phyloP scores from a whole-genome alignment of 768 basidiomycete species.

The Coprinopsis sp. region DNA sequence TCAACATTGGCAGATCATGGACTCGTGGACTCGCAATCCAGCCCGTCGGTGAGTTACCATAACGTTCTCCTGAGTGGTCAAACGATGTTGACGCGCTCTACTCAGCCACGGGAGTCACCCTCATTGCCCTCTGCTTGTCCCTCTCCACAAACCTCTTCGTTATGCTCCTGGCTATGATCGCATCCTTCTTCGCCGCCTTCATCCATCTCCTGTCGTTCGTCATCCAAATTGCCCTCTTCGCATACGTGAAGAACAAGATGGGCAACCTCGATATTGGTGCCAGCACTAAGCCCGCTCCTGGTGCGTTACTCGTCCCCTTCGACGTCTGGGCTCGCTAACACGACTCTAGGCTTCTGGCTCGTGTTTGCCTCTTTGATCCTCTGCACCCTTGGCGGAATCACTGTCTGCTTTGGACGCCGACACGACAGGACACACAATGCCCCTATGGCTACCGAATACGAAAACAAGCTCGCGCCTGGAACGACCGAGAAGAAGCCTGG shows the following conservation, averaged over 20 bases:
- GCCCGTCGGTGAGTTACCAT: slow-evolving; percentile 56
- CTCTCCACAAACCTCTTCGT: slow-evolving; percentile 55
- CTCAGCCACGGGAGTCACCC: slow-evolving; percentile 48
- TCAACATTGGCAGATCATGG: slow-evolving; percentile 52
- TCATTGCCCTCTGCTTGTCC: slow-evolving; percentile 60
- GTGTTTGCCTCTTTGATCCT: slow-evolving; percentile 65
- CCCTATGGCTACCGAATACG: slow-evolving; percentile 16
- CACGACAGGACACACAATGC: neutral
- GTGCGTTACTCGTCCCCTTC: slow-evolving; percentile 33
- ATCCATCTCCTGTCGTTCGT: slow-evolving; percentile 70
- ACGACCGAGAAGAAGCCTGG: neutral
- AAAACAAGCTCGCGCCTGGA: slow-evolving; percentile 19
- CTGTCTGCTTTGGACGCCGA: slow-evolving; percentile 11
- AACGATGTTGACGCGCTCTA: neutral
- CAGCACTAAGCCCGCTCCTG: slow-evolving; percentile 56
- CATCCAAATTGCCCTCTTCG: slow-evolving; percentile 72
- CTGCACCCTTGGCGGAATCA: slow-evolving; percentile 49
- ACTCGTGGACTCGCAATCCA: slow-evolving; percentile 73
- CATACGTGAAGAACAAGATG: slow-evolving; percentile 55
- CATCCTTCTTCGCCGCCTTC: slow-evolving; percentile 67
- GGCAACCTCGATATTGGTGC: slow-evolving; percentile 42
- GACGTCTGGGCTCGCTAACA: neutral
- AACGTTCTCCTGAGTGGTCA: neutral
- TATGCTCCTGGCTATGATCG: slow-evolving; percentile 56
- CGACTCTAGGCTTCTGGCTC: slow-evolving; percentile 62